Conservation (phyloP, 2,329 filamentous ascomycete species). For the Exophiala sp. region DNA sequence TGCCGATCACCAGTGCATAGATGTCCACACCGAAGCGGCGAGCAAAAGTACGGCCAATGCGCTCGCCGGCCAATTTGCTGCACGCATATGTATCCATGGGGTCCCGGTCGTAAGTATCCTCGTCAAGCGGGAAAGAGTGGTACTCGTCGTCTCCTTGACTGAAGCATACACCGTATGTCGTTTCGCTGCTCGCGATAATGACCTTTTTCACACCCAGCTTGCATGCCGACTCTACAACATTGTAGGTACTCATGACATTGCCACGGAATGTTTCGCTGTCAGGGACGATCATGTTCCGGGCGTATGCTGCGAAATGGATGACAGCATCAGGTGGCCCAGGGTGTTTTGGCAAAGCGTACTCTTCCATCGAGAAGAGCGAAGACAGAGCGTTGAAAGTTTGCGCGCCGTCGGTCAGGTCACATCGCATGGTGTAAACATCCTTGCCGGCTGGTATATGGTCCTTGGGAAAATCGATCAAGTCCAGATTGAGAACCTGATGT, state of each 20-base stretch:
- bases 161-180: conserved; percentile 58
- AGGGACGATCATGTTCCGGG: conserved; percentile 56
- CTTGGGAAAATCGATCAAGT: conserved; percentile 42
- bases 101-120: conserved; percentile 51
- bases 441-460: conserved; percentile 35
- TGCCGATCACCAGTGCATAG: conserved; percentile 56
- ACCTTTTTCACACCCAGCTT: conserved; percentile 59
- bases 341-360: conserved; percentile 42
- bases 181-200: conserved; percentile 55
- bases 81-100: conserved; percentile 59
- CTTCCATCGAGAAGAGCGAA: conserved; percentile 51
- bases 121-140: conserved; percentile 53
- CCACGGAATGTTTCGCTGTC: conserved; percentile 55
- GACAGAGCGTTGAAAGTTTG: conserved; percentile 53
- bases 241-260: conserved; percentile 55
- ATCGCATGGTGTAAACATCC: conserved; percentile 50
- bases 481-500: conserved; percentile 52
- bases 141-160: conserved; percentile 54
- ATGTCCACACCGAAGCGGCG: conserved; percentile 52
- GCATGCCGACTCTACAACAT: conserved; percentile 57
- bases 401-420: conserved; percentile 51
- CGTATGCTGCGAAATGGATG: conserved; percentile 57
- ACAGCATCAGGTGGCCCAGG: conserved; percentile 51
- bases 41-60: conserved; percentile 52
- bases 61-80: conserved; percentile 55